phyloP scores from a whole-genome alignment of 148 eudicot species.

The Rhododendron ferrugineum region DNA sequence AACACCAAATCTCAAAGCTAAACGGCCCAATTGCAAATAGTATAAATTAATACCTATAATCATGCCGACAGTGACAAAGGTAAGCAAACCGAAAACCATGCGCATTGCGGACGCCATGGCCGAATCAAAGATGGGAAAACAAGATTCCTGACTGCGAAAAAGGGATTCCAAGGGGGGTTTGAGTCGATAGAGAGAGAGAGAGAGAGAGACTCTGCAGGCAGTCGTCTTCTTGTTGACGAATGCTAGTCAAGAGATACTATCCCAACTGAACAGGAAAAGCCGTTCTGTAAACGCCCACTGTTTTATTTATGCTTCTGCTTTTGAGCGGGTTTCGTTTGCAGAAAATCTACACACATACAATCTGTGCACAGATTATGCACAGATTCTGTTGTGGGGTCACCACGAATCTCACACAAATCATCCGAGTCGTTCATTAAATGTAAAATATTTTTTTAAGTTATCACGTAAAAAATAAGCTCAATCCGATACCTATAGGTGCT shows the following conservation, averaged over 20 bases:
- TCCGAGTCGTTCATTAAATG: no score
- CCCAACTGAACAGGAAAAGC: not conserved
- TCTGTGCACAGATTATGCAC: no score
- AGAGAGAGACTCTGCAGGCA: not conserved
- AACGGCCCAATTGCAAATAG: no score
- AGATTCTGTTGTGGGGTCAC: no score
- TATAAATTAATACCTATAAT: conserved; percentile 66
- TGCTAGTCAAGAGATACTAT: not conserved
- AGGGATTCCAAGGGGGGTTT: not conserved
- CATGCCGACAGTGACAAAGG: conserved; percentile 68
- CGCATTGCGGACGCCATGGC: conserved; percentile 50
- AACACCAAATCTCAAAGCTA: no score
- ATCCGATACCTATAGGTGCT: no score
- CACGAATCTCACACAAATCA: no score
- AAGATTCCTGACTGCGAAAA: not conserved
- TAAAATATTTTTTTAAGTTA: no score
- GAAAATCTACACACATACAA: no score
- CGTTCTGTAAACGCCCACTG: not conserved
- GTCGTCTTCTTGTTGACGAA: not conserved
- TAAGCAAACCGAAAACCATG: conserved; percentile 60
- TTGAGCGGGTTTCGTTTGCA: no score
- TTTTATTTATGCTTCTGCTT: no score
- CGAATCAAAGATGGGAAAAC: not conserved
- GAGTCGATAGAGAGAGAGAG: not conserved
- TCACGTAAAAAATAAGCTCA: no score